Evolutionary conservation across 169 alveolate genomes (phyloP).

Genomic region (Plasmodium malariae): DNA sequence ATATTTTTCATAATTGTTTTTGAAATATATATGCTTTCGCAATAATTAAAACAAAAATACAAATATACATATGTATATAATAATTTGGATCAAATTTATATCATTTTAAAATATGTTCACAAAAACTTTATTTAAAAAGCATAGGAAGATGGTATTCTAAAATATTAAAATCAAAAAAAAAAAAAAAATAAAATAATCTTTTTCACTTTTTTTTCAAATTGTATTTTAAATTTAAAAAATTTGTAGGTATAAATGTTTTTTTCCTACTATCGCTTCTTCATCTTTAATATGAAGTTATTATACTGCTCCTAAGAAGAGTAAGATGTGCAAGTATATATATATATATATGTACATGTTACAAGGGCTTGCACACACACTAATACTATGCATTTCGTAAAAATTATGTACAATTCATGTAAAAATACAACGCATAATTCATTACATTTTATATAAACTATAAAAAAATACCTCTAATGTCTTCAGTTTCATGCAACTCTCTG

Average conservation of each 20-base stretch:
- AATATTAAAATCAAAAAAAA: constrained; percentile 29
- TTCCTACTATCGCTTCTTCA: constrained; percentile 46
- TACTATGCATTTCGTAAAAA: background rate
- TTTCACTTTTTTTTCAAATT: constrained; percentile 23
- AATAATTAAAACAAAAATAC: constrained; percentile 20
- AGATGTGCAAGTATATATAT: background rate
- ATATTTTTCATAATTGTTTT: constrained; percentile 7
- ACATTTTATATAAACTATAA: background rate
- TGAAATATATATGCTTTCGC: constrained; percentile 2
- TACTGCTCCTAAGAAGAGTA: constrained; percentile 56
- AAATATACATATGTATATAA: background rate
- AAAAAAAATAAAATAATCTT: background rate
- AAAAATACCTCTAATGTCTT: constrained; percentile 66
- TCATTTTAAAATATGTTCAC: constrained; percentile 52
- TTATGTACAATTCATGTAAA: background rate
- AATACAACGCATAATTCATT: background rate
- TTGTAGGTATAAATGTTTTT: no score
- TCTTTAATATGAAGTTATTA: constrained; percentile 60
- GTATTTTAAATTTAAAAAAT: constrained; percentile 9
- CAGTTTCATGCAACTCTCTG: constrained; percentile 76
- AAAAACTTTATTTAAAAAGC: constrained; percentile 45
- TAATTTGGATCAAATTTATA: constrained; percentile 21
- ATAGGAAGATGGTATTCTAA: constrained; percentile 3
- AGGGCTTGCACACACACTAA: background rate
- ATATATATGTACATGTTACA: no score